phyloP scores from a whole-genome alignment of 495 filamentous ascomycete species.

The Penicillium riverlandense region DNA sequence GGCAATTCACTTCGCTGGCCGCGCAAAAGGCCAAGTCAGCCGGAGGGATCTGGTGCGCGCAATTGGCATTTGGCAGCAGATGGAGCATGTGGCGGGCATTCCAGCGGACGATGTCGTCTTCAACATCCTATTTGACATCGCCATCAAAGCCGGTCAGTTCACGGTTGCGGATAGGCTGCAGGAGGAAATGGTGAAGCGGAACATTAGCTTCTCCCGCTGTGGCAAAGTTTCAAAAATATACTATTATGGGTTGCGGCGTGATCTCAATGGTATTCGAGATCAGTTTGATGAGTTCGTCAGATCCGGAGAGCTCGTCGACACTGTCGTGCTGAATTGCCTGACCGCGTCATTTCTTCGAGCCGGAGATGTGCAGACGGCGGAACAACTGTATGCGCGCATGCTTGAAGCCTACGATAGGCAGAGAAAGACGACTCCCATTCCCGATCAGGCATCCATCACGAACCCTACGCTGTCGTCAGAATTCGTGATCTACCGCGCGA shows the following conservation, averaged over 20 bases:
- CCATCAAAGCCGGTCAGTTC: constrained; percentile 77
- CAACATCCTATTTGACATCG: constrained; percentile 85
- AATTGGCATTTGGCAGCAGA: constrained; percentile 78
- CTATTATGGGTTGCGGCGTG: constrained; percentile 63
- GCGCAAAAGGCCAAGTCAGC: constrained; percentile 56
- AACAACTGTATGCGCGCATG: constrained; percentile 78
- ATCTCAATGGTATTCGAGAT: constrained; percentile 59
- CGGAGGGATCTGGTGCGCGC: constrained; percentile 61
- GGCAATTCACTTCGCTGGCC: constrained; percentile 70
- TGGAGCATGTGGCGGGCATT: constrained; percentile 69
- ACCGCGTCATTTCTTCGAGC: constrained; percentile 68
- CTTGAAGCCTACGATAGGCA: constrained; percentile 33
- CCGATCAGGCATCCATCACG: not conserved
- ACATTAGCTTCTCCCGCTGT: constrained; percentile 58
- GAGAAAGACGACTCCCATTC: not conserved
- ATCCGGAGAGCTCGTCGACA: constrained; percentile 81
- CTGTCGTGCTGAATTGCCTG: constrained; percentile 76
- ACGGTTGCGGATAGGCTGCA: constrained; percentile 75
- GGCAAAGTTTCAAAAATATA: constrained; percentile 77
- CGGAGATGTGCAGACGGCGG: constrained; percentile 63
- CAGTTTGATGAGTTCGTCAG: constrained; percentile 72
- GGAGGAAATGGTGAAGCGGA: constrained; percentile 67
- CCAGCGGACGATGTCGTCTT: constrained; percentile 66
- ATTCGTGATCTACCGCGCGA: constrained; percentile 22
- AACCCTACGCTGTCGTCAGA: constrained; percentile 18